Evolutionary conservation across 192 early-diverging fungal genomes (phyloP), one percentile per base, ranked within the genome.

Genomic region (Kappamyces sp.): DNA sequence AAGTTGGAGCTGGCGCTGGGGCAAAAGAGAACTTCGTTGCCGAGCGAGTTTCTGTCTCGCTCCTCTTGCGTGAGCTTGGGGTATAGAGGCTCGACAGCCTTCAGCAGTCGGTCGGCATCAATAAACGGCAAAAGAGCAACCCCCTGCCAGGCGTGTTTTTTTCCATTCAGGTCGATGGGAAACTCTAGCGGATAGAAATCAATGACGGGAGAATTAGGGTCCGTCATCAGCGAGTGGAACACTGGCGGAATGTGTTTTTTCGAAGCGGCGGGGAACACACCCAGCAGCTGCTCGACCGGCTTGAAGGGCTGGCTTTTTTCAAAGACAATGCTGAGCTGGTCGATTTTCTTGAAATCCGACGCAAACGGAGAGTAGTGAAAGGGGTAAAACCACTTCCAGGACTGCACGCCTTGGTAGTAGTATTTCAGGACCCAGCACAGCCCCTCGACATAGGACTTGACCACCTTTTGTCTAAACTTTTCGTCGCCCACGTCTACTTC

Each of bases 81-180:
- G 58, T 82, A 79, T 31, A 52, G 47, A 7, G 76, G 73, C 41
- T 75, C 67, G 82, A 99, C 89, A 0, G 92, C 94, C 7, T 74
- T 63, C 51, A 91, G 68, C 39, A 99, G 79, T 50, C 91, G 79
- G n/a, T 84, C 69, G 62, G 92, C 82, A 51, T 99, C 92, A 58
- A 98, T 97, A 68, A 99, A 99, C 8, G 94, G 89, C 49, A 99
- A 87, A 49, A 90, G 83, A n/a, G 97, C 93, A n/a, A 99, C 86
- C 5, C 73, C 94, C 75, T 99, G 94, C 94, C 94, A 99, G 2
- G 87, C 85, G 73, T 90, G 87, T 67, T 95, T 97, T 76, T 99
- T 99, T 58, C 97, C 97, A 68, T 99, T 99, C 79, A 97, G 76
- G 63, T 99, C 97, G 9, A 90, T 74, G 2, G 87, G 86, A 74